Evolutionary conservation across 352 stramenopile genomes (phyloP), one percentile per base, ranked within the genome.

Genomic region (Phytophthora gonapodyides): DNA sequence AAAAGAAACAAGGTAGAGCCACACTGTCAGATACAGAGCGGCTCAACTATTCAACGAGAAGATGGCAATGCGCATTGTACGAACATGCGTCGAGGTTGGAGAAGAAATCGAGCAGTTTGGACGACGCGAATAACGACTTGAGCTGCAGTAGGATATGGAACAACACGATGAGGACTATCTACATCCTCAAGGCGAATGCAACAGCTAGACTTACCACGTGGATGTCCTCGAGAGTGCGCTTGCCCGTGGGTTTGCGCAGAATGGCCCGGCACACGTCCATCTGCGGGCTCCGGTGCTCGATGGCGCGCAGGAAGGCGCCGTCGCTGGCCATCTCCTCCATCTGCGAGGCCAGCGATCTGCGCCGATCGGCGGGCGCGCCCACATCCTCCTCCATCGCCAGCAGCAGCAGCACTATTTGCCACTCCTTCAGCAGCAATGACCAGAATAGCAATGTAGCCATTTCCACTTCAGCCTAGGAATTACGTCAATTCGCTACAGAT

Each of bases 31-130:
- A 31, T 31, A 31, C 27, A 31, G 27, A 2, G 27, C 27, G 27
- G 27, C 27, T 7, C 27, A 31, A 31, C 27, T 31, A 31, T 31
- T 8, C 12, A 27, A 31, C 27, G 27, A 31, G 27, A 31, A 31
- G 27, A 31, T 31, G 27, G 27, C 27, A 31, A 31, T 31, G 27
- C 1, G 27, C 27, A 31, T 8, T 31, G 27, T 31, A 82, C 80
- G 40, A 58, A 92, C 81, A 89, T 38, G 80, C 76, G 49, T 94
- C 85, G 17, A 94, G 64, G 47, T 91, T 89, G 44, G 81, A 76
- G 62, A 91, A 94, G 61, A 92, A 91, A 37, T 90, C 73, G 57
- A 91, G 81, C 30, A 94, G 64, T 43, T 89, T 90, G 45, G 85
- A 89, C 42, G 77, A 77, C 10, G 61, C 70, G 21, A 94, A 78